Base-by-base conservation (phyloP, 768 basidiomycete genomes). In the Zangia roseola region DNA sequence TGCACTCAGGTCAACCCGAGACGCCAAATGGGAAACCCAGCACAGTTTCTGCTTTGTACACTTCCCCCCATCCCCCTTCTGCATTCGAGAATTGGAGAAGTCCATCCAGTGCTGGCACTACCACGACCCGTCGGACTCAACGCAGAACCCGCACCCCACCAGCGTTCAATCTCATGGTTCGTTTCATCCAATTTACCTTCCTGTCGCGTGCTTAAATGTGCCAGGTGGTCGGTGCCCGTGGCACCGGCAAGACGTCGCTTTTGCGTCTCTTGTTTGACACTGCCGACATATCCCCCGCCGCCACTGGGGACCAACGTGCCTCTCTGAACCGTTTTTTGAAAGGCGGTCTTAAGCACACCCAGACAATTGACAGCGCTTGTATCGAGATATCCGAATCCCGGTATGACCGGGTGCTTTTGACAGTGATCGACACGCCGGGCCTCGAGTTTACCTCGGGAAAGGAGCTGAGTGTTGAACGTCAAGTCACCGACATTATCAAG, bases 111-210 rank as follows among this genome's bases (percentile, higher is more conserved):
- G 64, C 64, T 43, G 69, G 73, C 35, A 62, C 70, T 3, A 56
- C 69, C 46, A 71, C 72, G 49, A 31, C 31, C 14, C 78, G 81
- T 56, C 74, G 80, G 47, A 79, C 78, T 56, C 86, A 88, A 62
- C 79, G 84, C 59, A 79, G 86, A 58, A 72, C 74, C 54, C 79
- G 84, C 49, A 68, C 79, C 14, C 78, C 88, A 13, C 86, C 89
- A 6, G 88, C 88, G 3, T 91, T 93, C 72, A 93, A 93, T 62
- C 70, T 93, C 44, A 91, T 92, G 89, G 89, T 89, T 55, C 48
- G 75, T 59, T 31, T 10, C 7, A 17, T 33, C 9, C 25, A 16
- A n/a, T 14, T 1, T 5, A 4, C 5, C n/a, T 9, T 21, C 34
- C 30, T 24, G 28, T 49, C 14, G 28, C 31, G 13, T 31, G 31